Base-by-base conservation (phyloP, 1,139 yeast species). In the Yamadazyma spencermartinsiae region DNA sequence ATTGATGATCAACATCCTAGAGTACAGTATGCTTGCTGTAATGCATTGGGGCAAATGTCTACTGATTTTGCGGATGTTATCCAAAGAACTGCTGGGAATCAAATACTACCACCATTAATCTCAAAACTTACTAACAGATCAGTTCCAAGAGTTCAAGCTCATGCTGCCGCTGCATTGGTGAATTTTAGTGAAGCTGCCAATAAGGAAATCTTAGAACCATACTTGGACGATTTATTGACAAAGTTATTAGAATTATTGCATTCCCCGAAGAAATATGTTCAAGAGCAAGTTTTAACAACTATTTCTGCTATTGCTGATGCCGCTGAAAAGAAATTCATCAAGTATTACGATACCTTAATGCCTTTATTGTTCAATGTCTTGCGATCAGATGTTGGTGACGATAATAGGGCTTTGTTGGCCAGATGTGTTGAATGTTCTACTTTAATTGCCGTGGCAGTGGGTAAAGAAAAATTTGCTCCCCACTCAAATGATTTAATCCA, bases 291-390 rank as follows among this genome's bases (percentile, higher is more conserved):
- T 9, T 74, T 92, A 41, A 90, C 98, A 4, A 92, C 98, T 0
- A 90, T 92, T 61, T 96, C 98, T 20, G 87, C 90, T 49, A 92
- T 92, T 50, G 98, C 98, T 2, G 98, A 92, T 64, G 95, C 97
- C n/a, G 97, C 98, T 2, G 89, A 89, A 60, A 76, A 77, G 50
- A 86, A 85, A 58, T 92, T 92, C 58, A 76, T 82, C 52, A 90
- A 90, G 65, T 92, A 92, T 60, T 92, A 90, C 59, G 97, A 89
- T 58, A 86, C 97, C 4, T 75, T 92, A 59, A 92, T 94, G 95
- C 97, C 97, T 9, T 68, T 89, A 49, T 73, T 92, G 47, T 71
- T 89, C 41, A 81, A 83, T 46, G 96, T 92, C 16, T 71, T 92
- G 65, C 79, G 74, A 49, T 72, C 92, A 7, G 95, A 88, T 49